Conservation (phyloP, 148 eudicot genomes). For the Arctostaphylos glauca region DNA sequence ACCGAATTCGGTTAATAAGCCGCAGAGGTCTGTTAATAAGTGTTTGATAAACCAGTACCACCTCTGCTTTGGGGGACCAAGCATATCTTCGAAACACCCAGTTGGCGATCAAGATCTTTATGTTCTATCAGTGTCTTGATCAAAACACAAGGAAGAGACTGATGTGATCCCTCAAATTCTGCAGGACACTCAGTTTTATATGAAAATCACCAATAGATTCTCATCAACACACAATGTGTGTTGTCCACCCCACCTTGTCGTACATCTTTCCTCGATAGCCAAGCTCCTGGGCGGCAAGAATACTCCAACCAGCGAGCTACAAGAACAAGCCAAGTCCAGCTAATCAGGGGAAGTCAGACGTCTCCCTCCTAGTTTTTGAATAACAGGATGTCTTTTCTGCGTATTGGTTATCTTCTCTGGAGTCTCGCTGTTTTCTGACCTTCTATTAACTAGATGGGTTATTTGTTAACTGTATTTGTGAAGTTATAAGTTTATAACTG, state of each 20-base stretch:
- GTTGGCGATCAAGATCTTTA: constrained; percentile 19
- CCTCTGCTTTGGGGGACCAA: constrained; percentile 63
- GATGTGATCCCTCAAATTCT: background rate
- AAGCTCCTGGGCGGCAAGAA: no score
- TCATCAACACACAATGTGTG: no score
- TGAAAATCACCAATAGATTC: background rate
- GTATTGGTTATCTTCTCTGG: no score
- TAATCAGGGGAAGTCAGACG: no score
- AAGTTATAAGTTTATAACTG: background rate
- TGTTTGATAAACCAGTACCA: constrained; percentile 41
- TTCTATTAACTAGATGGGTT: background rate
- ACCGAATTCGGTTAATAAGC: constrained; percentile 25
- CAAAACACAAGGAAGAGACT: background rate
- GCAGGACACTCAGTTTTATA: background rate
- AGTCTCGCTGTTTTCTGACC: background rate
- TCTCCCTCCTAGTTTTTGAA: no score
- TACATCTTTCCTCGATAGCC: background rate
- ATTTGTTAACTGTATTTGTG: background rate
- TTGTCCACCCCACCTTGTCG: no score
- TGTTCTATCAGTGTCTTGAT: constrained; percentile 30
- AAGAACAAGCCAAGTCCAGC: no score
- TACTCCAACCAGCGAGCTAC: no score
- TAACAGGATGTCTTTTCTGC: no score
- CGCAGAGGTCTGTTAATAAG: constrained; percentile 29
- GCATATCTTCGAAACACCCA: constrained; percentile 21